Conservation (phyloP, 2,329 filamentous ascomycete species). For the Scopulariopsis brevicaulis region DNA sequence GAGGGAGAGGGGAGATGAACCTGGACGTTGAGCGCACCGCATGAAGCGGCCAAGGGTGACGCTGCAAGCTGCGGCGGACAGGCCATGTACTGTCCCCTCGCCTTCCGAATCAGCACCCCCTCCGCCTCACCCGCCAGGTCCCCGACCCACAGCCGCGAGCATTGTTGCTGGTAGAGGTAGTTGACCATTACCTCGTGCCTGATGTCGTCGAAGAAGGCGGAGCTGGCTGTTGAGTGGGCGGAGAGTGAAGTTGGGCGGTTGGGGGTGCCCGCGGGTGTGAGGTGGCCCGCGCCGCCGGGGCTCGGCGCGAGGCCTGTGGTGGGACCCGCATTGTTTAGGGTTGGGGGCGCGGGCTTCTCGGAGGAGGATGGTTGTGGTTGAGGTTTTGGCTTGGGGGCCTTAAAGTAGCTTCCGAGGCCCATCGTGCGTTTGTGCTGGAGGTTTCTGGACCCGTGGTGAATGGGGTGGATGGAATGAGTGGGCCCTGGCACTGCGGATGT, state of each 20-base stretch:
- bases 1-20: conserved; percentile 25
- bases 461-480: too few relatives aligned
- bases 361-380: background rate
- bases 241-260: conserved; percentile 42
- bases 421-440: too few relatives aligned
- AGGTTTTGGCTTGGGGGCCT: background rate
- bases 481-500: too few relatives aligned
- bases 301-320: conserved; percentile 19
- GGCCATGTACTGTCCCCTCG: conserved; percentile 58
- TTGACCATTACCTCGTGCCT: conserved; percentile 78
- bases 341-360: background rate
- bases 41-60: conserved; percentile 53
- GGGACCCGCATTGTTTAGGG: conserved; percentile 12
- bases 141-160: conserved; percentile 60
- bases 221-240: conserved; percentile 29
- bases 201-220: conserved; percentile 55
- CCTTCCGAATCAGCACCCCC: conserved; percentile 61
- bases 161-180: conserved; percentile 73
- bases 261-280: conserved; percentile 33
- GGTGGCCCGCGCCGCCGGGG: conserved; percentile 33
- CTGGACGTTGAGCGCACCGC: conserved; percentile 59
- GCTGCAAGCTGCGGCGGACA: conserved; percentile 54
- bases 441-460: too few relatives aligned
- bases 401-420: too few relatives aligned
- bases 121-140: conserved; percentile 28